Conservation (phyloP, 352 stramenopile genomes). For the Chrysophaeum taylorii region DNA sequence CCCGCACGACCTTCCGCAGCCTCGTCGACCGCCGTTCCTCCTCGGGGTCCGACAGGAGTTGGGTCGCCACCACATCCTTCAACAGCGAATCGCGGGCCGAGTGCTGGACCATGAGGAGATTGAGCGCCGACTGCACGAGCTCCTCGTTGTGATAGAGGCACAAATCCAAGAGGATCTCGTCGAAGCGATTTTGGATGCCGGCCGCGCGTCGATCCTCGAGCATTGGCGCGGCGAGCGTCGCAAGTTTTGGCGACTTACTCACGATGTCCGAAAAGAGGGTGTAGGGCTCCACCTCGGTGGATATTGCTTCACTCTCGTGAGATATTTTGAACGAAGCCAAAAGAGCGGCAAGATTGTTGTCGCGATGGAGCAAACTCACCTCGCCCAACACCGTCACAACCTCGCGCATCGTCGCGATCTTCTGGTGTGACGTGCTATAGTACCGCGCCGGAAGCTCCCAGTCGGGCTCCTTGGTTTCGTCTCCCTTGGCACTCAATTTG, state of each 20-base stretch:
- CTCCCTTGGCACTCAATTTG: conserved; percentile 14
- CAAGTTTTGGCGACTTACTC: neutral
- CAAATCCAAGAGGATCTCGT: conserved; percentile 27
- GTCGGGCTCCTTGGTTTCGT: conserved; percentile 13
- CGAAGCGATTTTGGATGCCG: conserved; percentile 18
- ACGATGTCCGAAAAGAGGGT: conserved; percentile 13
- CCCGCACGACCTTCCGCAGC: conserved; percentile 17
- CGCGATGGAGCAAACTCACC: conserved; percentile 9
- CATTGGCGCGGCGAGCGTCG: conserved; percentile 4
- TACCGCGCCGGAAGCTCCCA: conserved; percentile 20
- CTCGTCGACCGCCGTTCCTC: conserved; percentile 20
- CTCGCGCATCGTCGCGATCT: conserved; percentile 31
- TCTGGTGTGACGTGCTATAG: conserved; percentile 16
- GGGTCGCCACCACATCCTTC: conserved; percentile 22
- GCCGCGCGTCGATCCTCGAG: conserved; percentile 14
- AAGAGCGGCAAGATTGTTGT: conserved; percentile 14
- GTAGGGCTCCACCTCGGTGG: neutral
- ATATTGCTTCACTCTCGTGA: conserved; percentile 5
- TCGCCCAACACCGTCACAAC: conserved; percentile 26
- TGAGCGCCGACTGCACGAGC: conserved; percentile 27
- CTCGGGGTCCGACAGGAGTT: conserved; percentile 22
- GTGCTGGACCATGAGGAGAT: conserved; percentile 29
- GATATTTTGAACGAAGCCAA: conserved; percentile 18
- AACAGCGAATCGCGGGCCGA: conserved; percentile 19
- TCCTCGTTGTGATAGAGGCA: conserved; percentile 27